A percentile compares a stretch with the other conserved stretches of the same genome.
These are phyloP conservation scores for Boletus huronensis DNA, from an alignment of 768 basidiomycete genomes.

Conservation along the genomic window DNA sequence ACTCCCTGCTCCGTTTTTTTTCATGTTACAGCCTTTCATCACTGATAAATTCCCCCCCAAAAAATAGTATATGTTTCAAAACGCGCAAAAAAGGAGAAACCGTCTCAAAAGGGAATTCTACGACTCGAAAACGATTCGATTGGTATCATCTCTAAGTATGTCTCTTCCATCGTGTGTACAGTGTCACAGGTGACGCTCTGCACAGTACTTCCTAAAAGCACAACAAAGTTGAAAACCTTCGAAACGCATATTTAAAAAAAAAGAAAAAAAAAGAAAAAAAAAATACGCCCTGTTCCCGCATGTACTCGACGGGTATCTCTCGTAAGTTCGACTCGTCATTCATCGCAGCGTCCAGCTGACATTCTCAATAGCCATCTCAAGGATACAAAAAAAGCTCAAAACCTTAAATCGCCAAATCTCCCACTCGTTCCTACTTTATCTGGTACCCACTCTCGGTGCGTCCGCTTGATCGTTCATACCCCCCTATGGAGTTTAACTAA, in stretches of 20 bases:
- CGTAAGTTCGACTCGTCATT: neutral
- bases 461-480: neutral
- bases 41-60: neutral
- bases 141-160: neutral
- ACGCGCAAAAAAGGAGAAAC: slow-evolving; percentile 1
- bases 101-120: neutral
- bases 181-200: neutral
- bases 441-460: neutral
- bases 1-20: neutral
- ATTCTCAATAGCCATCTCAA: neutral
- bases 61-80: slow-evolving; percentile 1
- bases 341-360: neutral
- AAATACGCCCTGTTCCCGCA: neutral
- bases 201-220: neutral
- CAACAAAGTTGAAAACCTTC: slow-evolving; percentile 5
- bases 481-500: neutral
- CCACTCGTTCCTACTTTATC: neutral
- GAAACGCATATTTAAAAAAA: too few relatives aligned
- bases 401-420: neutral
- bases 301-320: neutral
- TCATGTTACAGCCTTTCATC: neutral
- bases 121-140: neutral
- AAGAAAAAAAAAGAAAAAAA: neutral
- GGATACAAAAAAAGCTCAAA: neutral
- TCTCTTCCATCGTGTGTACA: neutral